Conservation (phyloP, 352 stramenopile species). For the Hyaloperonospora arabidopsidis region DNA sequence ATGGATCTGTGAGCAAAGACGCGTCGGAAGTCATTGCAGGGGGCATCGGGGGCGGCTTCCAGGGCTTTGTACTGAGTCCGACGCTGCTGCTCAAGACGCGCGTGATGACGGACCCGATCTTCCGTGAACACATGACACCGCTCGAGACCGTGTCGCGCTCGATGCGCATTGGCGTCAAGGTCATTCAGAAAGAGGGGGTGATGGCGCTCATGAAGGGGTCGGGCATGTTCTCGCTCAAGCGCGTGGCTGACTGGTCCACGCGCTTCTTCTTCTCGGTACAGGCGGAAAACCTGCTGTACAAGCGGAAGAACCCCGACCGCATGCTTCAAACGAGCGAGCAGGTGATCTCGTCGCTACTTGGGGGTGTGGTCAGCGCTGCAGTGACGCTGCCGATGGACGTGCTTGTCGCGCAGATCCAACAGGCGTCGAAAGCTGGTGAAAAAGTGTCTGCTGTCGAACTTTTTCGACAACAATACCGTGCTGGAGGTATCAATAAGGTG, state of each 20-base stretch:
- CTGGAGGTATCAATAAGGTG: constrained; percentile 72
- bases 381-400: constrained; percentile 89
- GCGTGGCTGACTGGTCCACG: constrained; percentile 88
- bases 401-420: constrained; percentile 90
- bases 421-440: constrained; percentile 80
- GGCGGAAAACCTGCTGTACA: constrained; percentile 73
- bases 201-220: constrained; percentile 88
- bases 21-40: constrained; percentile 78
- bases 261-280: constrained; percentile 89
- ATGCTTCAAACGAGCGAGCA: constrained; percentile 67
- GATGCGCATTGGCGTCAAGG: constrained; percentile 79
- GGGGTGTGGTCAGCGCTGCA: constrained; percentile 68
- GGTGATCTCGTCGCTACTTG: constrained; percentile 75
- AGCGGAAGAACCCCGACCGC: constrained; percentile 49
- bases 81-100: constrained; percentile 91
- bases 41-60: constrained; percentile 85
- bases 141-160: constrained; percentile 78
- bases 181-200: constrained; percentile 85
- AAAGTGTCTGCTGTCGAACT: constrained; percentile 70
- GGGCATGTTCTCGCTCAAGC: constrained; percentile 88
- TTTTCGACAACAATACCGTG: constrained; percentile 67
- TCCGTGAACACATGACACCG: constrained; percentile 85
- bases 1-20: constrained; percentile 44
- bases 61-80: constrained; percentile 89
- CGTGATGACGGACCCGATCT: constrained; percentile 91